phyloP scores from a whole-genome alignment of 495 filamentous ascomycete genomes.

The Aspergillus cristatus region DNA sequence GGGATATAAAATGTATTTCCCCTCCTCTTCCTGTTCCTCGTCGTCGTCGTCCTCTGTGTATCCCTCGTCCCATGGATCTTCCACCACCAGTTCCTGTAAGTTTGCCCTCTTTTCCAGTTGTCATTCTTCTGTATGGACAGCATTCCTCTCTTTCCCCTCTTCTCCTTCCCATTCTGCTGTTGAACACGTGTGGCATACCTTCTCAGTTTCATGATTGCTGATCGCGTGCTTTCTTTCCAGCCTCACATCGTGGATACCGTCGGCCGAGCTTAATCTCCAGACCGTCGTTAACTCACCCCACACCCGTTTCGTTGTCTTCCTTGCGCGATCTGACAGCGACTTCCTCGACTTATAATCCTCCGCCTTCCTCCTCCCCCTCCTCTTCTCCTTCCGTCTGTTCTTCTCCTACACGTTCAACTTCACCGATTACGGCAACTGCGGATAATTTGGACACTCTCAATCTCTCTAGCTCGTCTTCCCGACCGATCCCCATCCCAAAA shows the following conservation, averaged over 20 bases:
- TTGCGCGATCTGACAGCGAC: slow-evolving; percentile 66
- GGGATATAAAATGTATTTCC: slow-evolving; percentile 8
- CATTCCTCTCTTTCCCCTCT: slow-evolving; percentile 3
- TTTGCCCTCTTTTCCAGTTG: background rate
- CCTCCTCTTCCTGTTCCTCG: slow-evolving; percentile 17
- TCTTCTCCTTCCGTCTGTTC: slow-evolving; percentile 12
- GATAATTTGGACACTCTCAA: slow-evolving; percentile 21
- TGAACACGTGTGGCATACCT: slow-evolving; percentile 26
- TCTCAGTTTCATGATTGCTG: slow-evolving; percentile 42
- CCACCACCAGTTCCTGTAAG: slow-evolving; percentile 10
- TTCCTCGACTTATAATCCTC: slow-evolving; percentile 48
- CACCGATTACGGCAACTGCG: slow-evolving; percentile 9
- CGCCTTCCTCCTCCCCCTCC: slow-evolving; percentile 19
- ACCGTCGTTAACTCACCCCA: slow-evolving; percentile 40
- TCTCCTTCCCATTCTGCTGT: slow-evolving; percentile 3
- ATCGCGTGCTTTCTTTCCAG: slow-evolving; percentile 52
- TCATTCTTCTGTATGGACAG: background rate
- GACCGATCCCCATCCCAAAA: slow-evolving; percentile 34
- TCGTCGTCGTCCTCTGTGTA: slow-evolving; percentile 27
- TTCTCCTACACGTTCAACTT: slow-evolving; percentile 9
- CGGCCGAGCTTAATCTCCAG: slow-evolving; percentile 56
- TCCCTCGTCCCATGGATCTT: slow-evolving; percentile 27
- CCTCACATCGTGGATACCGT: slow-evolving; percentile 65
- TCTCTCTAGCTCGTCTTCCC: slow-evolving; percentile 22
- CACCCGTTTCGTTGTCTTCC: slow-evolving; percentile 61